phyloP scores from a whole-genome alignment of 1,139 yeast species.

The Protomyces arabidopsidicola region DNA sequence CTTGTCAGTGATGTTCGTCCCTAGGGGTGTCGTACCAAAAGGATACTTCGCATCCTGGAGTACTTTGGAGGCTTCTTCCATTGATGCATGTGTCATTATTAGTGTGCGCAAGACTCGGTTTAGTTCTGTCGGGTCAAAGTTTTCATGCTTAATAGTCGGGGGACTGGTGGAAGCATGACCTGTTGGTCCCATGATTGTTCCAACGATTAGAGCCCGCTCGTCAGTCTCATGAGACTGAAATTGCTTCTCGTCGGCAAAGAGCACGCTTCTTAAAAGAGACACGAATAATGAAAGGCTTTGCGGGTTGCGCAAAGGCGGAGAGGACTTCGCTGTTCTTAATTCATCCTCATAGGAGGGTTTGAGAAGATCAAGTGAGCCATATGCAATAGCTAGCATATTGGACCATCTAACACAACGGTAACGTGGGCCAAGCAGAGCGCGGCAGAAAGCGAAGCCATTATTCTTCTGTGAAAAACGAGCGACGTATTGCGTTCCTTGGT shows the following conservation, averaged over 20 bases:
- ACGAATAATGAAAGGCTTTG: background rate
- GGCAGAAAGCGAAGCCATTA: slow-evolving; percentile 51
- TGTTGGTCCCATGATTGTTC: too few species aligned
- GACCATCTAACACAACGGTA: slow-evolving; percentile 40
- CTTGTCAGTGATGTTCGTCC: too few species aligned
- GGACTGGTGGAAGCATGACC: too few species aligned
- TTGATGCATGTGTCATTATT: background rate
- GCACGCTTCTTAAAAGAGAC: background rate
- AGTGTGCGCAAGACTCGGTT: too few species aligned
- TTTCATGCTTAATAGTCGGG: too few species aligned
- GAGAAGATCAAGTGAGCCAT: slow-evolving; percentile 18
- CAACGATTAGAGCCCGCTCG: background rate
- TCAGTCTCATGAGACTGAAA: background rate
- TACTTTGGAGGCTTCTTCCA: slow-evolving; percentile 27
- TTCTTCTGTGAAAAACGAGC: slow-evolving; percentile 47
- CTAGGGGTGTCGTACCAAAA: slow-evolving; percentile 10
- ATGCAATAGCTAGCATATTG: slow-evolving; percentile 33
- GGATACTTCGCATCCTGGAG: background rate
- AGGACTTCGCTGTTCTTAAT: background rate
- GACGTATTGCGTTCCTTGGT: slow-evolving; percentile 49
- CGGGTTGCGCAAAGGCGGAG: background rate
- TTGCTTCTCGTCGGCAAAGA: background rate
- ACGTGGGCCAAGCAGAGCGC: slow-evolving; percentile 48
- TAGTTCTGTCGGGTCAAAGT: too few species aligned
- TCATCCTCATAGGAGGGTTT: background rate